These are phyloP conservation scores for Colletotrichum paranaense DNA, from an alignment of 2,329 filamentous ascomycete genomes.

Conservation along the genomic window DNA sequence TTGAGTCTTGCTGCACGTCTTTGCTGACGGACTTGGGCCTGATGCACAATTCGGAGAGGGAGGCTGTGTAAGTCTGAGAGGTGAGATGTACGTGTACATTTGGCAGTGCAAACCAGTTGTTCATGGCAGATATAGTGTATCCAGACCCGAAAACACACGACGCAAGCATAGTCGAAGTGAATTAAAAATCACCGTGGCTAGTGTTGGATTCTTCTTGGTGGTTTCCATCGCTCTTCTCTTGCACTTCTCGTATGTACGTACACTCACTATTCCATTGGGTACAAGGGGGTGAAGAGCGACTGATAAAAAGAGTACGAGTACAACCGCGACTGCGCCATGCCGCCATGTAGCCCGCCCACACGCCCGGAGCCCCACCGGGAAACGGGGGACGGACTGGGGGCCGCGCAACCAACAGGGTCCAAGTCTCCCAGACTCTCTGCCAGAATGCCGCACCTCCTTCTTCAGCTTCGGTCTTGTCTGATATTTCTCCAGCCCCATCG, in stretches of 20 bases:
- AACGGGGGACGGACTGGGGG: conserved; percentile 17
- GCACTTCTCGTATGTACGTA: neutral
- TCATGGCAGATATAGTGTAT: no score
- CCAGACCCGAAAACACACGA: neutral
- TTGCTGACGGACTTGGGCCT: conserved; percentile 28
- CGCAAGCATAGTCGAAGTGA: neutral
- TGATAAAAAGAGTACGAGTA: neutral
- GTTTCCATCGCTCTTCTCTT: neutral
- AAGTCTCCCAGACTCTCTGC: neutral
- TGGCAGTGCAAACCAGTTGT: neutral
- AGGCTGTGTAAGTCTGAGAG: conserved; percentile 27
- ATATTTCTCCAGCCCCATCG: conserved; percentile 14
- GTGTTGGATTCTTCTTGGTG: neutral
- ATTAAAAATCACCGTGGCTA: neutral
- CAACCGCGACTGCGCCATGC: conserved; percentile 29
- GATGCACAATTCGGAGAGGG: neutral
- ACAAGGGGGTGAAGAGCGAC: neutral
- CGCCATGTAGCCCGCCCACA: conserved; percentile 34
- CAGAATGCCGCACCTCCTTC: neutral
- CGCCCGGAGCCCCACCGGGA: conserved; percentile 21
- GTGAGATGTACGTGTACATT: conserved; percentile 10
- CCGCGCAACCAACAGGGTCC: conserved; percentile 34
- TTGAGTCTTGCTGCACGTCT: conserved; percentile 19
- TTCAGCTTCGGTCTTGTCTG: conserved; percentile 11
- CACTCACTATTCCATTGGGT: neutral